phyloP scores from a whole-genome alignment of 148 eudicot genomes.

The Camellia granthamiana region DNA sequence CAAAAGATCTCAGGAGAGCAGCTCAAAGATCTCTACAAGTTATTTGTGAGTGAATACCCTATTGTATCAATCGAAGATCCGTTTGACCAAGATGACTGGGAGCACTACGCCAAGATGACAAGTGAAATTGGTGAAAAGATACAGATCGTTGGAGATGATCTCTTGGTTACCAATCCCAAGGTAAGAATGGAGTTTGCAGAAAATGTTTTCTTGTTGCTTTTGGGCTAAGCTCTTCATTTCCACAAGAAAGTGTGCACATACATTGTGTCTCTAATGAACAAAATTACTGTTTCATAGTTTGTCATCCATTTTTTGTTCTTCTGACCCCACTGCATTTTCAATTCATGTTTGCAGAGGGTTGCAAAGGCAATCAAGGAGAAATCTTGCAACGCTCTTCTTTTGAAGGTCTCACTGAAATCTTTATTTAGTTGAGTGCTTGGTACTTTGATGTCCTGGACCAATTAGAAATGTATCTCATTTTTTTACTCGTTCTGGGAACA shows the following conservation, averaged over 20 bases:
- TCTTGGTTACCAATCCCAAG: slow-evolving; percentile 97
- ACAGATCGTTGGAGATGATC: slow-evolving; percentile 97
- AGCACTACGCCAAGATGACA: slow-evolving; percentile 75
- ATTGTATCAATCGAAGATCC: slow-evolving; percentile 97
- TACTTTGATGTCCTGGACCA: neutral
- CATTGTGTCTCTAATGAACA: neutral
- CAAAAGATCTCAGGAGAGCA: slow-evolving; percentile 80
- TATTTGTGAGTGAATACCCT: slow-evolving; percentile 77
- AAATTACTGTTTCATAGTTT: neutral
- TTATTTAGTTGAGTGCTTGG: neutral
- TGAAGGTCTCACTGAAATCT: slow-evolving; percentile 51
- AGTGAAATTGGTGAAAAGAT: slow-evolving; percentile 70
- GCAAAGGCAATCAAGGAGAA: slow-evolving; percentile 81
- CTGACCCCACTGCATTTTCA: neutral
- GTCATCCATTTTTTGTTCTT: neutral
- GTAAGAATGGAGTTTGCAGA: slow-evolving; percentile 29
- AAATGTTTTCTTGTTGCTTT: neutral
- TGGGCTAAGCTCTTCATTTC: neutral
- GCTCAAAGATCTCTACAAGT: slow-evolving; percentile 94
- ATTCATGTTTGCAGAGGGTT: slow-evolving; percentile 62
- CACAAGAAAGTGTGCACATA: neutral
- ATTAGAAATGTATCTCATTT: neutral
- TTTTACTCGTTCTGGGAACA: slow-evolving; percentile 18
- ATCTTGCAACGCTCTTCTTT: slow-evolving; percentile 95
- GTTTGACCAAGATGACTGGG: slow-evolving; percentile 99